Percentiles rank a stretch among this genome's conserved stretches.
Evolutionary conservation across 176 grass and related monocot species (phyloP).

Genomic region (Eremochloa ophiuroides): DNA sequence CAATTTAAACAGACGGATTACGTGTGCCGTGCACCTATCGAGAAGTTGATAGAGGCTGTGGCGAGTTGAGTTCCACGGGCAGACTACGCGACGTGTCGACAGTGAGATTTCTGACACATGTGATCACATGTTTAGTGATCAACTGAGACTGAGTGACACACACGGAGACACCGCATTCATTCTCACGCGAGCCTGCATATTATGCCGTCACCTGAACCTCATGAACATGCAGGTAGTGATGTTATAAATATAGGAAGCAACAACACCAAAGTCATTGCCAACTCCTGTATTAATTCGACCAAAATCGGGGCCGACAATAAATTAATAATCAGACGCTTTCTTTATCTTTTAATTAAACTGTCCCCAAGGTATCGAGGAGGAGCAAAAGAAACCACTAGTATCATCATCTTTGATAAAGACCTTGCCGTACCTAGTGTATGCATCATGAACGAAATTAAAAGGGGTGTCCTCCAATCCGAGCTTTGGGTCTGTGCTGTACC

Average conservation of each 20-base stretch:
- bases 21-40: too few species aligned
- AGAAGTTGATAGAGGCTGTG: too few species aligned
- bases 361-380: background rate
- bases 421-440: background rate
- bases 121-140: background rate
- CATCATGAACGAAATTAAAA: conserved; percentile 1
- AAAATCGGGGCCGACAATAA: background rate
- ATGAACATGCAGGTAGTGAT: background rate
- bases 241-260: background rate
- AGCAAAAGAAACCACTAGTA: background rate
- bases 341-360: background rate
- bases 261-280: background rate
- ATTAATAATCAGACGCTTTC: background rate
- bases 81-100: too few species aligned
- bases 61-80: too few species aligned
- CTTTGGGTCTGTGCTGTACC: background rate
- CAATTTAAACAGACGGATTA: too few species aligned
- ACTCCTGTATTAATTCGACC: background rate
- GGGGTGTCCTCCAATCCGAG: background rate
- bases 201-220: background rate
- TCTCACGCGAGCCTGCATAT: background rate
- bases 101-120: background rate
- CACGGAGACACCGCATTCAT: background rate
- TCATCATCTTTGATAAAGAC: conserved; percentile 32
- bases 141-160: background rate